Conservation (phyloP, 768 basidiomycete species). For the Termitomyces sp. region DNA sequence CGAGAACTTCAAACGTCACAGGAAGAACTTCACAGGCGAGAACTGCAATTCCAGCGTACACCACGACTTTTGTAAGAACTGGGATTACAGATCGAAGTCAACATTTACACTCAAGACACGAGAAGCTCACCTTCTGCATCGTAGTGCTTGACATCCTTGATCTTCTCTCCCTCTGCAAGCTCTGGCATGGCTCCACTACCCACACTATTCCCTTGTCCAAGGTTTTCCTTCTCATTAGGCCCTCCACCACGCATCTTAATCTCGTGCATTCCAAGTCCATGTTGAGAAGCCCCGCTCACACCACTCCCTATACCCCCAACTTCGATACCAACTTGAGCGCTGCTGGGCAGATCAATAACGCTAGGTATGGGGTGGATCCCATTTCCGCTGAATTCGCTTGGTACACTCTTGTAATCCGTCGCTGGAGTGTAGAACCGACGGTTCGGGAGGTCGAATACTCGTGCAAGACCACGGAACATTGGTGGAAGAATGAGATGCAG, state of each 20-base stretch:
- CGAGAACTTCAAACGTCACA: slow-evolving; percentile 58
- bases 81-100: neutral
- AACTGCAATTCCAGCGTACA: slow-evolving; percentile 82
- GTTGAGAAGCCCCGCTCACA: slow-evolving; percentile 10
- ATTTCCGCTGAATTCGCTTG: slow-evolving; percentile 44
- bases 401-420: slow-evolving; percentile 76
- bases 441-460: slow-evolving; percentile 66
- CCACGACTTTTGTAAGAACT: slow-evolving; percentile 89
- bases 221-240: slow-evolving; percentile 13
- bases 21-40: slow-evolving; percentile 61
- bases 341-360: slow-evolving; percentile 71
- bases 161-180: slow-evolving; percentile 14
- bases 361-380: slow-evolving; percentile 74
- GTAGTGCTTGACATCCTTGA: slow-evolving; percentile 57
- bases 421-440: slow-evolving; percentile 89
- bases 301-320: slow-evolving; percentile 38
- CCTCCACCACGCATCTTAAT: slow-evolving; percentile 53
- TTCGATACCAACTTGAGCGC: slow-evolving; percentile 38
- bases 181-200: slow-evolving; percentile 1
- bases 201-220: neutral
- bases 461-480: slow-evolving; percentile 70
- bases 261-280: slow-evolving; percentile 36
- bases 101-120: neutral
- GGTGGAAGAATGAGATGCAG: slow-evolving; percentile 78
- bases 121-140: slow-evolving; percentile 72